phyloP scores from a whole-genome alignment of 305 asterid species.

The Coffea humblotiana region DNA sequence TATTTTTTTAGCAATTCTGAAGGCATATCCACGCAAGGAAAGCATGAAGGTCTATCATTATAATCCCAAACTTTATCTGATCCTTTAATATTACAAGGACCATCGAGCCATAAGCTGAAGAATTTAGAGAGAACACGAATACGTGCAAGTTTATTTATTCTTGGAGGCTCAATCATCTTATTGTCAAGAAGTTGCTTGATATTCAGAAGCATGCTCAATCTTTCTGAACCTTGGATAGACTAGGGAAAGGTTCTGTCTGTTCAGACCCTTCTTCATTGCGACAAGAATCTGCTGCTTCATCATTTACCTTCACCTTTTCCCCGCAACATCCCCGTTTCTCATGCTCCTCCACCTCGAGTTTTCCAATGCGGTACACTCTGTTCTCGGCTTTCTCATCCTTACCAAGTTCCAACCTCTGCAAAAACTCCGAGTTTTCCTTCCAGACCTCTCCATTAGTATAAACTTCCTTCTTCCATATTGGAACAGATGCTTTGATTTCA shows the following conservation, averaged over 20 bases:
- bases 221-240: background rate
- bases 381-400: conserved; percentile 23
- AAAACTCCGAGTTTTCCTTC: conserved; percentile 87
- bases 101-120: background rate
- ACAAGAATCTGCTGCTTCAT: conserved; percentile 20
- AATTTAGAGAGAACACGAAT: background rate
- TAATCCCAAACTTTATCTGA: background rate
- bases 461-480: conserved; percentile 97
- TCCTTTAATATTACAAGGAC: background rate
- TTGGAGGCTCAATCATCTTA: background rate
- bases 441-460: conserved; percentile 86
- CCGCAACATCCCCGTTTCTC: conserved; percentile 47
- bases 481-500: conserved; percentile 89
- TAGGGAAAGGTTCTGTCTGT: background rate
- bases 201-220: background rate
- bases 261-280: background rate
- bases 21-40: background rate
- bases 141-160: background rate
- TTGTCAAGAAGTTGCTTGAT: background rate
- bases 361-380: conserved; percentile 33
- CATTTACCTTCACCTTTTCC: conserved; percentile 50
- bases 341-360: conserved; percentile 38
- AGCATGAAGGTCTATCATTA: background rate
- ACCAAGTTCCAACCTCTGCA: conserved; percentile 58
- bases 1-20: background rate